Base-by-base conservation (phyloP, 1,284 basidiomycete genomes). In the Moniliophthora roreri region DNA sequence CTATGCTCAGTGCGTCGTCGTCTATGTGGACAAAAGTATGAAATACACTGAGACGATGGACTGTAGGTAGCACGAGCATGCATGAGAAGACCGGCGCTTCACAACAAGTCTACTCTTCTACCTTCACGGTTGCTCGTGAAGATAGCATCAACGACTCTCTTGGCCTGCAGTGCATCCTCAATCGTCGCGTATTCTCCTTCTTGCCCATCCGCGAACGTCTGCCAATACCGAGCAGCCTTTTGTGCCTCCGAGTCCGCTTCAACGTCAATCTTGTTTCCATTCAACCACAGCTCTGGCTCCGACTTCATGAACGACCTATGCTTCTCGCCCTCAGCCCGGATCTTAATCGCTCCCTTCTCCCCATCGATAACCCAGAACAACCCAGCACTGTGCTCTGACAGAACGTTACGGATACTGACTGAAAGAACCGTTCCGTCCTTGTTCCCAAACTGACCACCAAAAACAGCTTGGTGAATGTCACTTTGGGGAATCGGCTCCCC, bases 271-370 rank as follows among this genome's bases (percentile, higher is more conserved):
- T 38, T 28, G 2, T 55, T 40, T 6, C 58, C 62, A 39, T 63
- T 62, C 34, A 63, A 38, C 37, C 39, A 60, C 5, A 62, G 38
- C 44, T 55, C 46, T n/a, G 50, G 50, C 23, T 42, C 24, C 2
- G 32, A 15, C n/a, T 21, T 35, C 32, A 50, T 40, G 23, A 52
- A 40, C 36, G 28, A 32, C 28, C 11, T 6, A 6, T 11, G 7
- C 28, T 32, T 32, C 28, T 6, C 11, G 7, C 28, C 28, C 6
- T 11, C 11, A 11, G 28, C 28, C 6, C 7, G 6, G 28, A 32
- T 32, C 28, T 32, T 32, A 11, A 32, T 32, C 11, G 28, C 6
- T 11, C 36, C 44, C 11, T 48, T 50, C 10, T 42, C 24, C 6
- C 39, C 35, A 38, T 49, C 26, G n/a, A 61, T 57, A 11, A 50